Evolutionary conservation across 495 filamentous ascomycete genomes (phyloP), one percentile per base, ranked within the genome.

Genomic region (Aspergillus taichungensis): DNA sequence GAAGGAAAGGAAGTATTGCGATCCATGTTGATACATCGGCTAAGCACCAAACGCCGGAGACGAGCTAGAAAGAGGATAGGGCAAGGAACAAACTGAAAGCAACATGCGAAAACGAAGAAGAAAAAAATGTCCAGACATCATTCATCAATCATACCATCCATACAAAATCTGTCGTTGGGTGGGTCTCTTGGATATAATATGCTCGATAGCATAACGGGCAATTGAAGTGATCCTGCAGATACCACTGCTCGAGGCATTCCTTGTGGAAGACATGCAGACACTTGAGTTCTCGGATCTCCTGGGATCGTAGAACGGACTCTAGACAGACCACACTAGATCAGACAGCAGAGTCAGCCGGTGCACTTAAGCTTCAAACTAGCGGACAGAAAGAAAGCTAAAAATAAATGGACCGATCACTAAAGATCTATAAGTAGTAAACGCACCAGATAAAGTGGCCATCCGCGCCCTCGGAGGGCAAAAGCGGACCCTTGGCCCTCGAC

Each of bases 191-290:
- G 30, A 59, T 51, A 51, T 58, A 69, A 55, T 68, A 73, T 1
- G 58, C 59, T 10, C 63, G 45, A 30, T 71, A 66, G 40, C 69
- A 73, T 7, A 71, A 50, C 24, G 69, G 69, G 33, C 69, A 73
- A 37, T 68, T 66, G 41, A 55, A 70, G 36, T 73, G 67, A 47
- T 67, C 59, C 6, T 66, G 57, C 33, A 71, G 48, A 43, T 64
- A 73, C 69, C 69, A 73, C 39, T 63, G 67, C 37, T 73, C 69
- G 13, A 73, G 50, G 40, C 69, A 71, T 41, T 70, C 66, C 11
- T 62, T 60, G 40, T 73, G 69, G 40, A 73, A 73, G 10, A 73
- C 68, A 41, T 73, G 69, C 39, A 67, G 51, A 38, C 69, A 73
- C 37, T 61, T 64, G 40, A 73, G 39, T 36, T 73, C 65, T 8